Evolutionary conservation across 441 rosid genomes (phyloP), one percentile per base, ranked within the genome.

Genomic region (Gossypium lobatum): DNA sequence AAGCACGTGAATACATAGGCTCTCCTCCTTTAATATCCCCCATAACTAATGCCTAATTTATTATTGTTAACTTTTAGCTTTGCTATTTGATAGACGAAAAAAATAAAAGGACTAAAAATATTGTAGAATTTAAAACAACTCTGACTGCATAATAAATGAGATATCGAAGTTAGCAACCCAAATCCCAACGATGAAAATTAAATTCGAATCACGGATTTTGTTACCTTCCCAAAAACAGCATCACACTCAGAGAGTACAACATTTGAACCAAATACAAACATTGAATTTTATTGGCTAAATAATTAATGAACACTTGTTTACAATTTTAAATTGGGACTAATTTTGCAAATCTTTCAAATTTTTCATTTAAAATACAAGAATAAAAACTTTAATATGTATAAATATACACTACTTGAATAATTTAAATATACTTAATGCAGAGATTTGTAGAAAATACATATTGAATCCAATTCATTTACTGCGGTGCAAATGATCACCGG

Each of bases 191-290:
- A 53, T 45, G 11, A 62, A n/a, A n/a, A 6, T 45, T 65, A 42
- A 64, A 59, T 39, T 39, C 8, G 42, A 61, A 67, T 46, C 64
- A 59, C 74, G 67, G 78, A 17, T 74, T 69, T 64, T 73, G 76
- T 70, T 64, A 31, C 81, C 83, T 80, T 82, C 85, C 81, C 80
- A 25, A 75, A 78, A 60, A 71, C 55, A 68, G 55, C n/a, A 45
- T 68, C 45, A 31, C 18, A 3, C 55, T 31, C 52, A 9, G 17
- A 37, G 68, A 37, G 26, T 64, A 37, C 37, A 64, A 37, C 26
- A 18, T n/a, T 64, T 64, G 0, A 63, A 13, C 7, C 34, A 6
- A 6, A 6, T 31, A 28, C 6, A 25, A 14, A 17, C 59, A 8
- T 54, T 8, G 25, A 54, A 53, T 6, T 14, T 17, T 17, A 53